Base-by-base conservation (phyloP, 768 basidiomycete species). In the Pisolithus albus region DNA sequence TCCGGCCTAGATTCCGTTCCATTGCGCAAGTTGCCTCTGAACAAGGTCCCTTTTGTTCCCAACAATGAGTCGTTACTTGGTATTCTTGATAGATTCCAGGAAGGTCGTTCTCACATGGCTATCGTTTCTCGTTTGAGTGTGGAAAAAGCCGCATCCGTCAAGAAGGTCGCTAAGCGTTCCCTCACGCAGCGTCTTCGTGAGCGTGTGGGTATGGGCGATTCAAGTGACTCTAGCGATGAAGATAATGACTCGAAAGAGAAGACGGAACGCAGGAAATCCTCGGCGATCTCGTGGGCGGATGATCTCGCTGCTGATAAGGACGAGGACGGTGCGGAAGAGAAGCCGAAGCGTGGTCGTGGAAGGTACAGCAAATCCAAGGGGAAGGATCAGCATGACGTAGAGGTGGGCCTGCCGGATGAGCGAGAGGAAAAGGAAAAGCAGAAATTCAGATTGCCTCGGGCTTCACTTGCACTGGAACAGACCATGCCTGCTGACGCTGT, bases 401-500 rank as follows among this genome's bases (percentile, higher is more conserved):
- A 68, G 46, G 48, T 60, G 18, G 66, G 62, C 16, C 38, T 19
- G 1, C 46, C 26, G 15, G 58, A 60, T 42, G 63, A 44, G 28
- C 37, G 8, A 23, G 49, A 55, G 16, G 46, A 55, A 23, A 63
- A 57, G 45, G 54, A 61, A 46, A 61, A 59, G 40, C 54, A 57
- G 51, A 72, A 56, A 60, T 53, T 57, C 46, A 63, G 63, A 50
- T 61, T 66, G 49, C 55, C 65, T 10, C 66, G 51, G 46, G 48
- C 64, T 32, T 59, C 76, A 63, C 73, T 74, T 51, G 71, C 69
- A 47, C 67, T 82, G 47, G 91, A 92, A 66, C 91, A 92, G 65
- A 85, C 77, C 60, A 89, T 91, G 81, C 91, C 91, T 42, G 87
- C 89, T 37, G 91, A 92, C 69, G 91, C 91, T 15, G 84, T 92